These are phyloP conservation scores for Pyracantha coccinea DNA, from an alignment of 331 rosid species.

Conservation along the genomic window DNA sequence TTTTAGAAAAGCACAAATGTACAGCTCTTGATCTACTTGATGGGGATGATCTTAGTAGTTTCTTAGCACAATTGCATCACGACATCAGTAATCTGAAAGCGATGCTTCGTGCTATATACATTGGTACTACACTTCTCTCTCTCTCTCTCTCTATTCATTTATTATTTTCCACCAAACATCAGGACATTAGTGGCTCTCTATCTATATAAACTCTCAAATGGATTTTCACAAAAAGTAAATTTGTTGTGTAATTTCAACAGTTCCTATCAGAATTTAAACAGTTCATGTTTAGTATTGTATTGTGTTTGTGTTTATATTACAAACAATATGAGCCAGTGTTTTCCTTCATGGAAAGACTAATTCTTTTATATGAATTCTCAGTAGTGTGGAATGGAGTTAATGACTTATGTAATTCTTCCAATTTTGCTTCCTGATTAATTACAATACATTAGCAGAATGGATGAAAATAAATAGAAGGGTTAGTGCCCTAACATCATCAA, in stretches of 20 bases:
- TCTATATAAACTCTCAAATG: not conserved
- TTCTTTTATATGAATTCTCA: not conserved
- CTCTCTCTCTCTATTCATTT: not conserved
- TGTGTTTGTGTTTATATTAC: not conserved
- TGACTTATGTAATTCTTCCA: not conserved
- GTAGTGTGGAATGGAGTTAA: not conserved
- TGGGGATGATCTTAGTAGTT: conserved; percentile 62
- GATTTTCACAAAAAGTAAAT: not conserved
- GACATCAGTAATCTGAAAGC: conserved; percentile 88
- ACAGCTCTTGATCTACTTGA: conserved; percentile 80
- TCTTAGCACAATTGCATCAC: conserved; percentile 56
- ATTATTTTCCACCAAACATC: not conserved
- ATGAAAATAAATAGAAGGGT: not conserved
- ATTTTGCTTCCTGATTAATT: not conserved
- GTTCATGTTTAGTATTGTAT: not conserved
- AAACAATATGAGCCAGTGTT: not conserved
- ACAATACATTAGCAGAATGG: not conserved
- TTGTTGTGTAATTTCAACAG: not conserved
- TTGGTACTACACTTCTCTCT: conserved; percentile 32
- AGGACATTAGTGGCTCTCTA: not conserved
- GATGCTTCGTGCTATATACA: conserved; percentile 94
- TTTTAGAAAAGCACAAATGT: conserved; percentile 71
- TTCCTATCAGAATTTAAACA: not conserved
- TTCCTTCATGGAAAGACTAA: not conserved
- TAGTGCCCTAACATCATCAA: not conserved